A percentile compares a stretch with the other conserved stretches of the same genome.
phyloP scores from a whole-genome alignment of 2,329 filamentous ascomycete species.

The Tolypocladium endophyticum region DNA sequence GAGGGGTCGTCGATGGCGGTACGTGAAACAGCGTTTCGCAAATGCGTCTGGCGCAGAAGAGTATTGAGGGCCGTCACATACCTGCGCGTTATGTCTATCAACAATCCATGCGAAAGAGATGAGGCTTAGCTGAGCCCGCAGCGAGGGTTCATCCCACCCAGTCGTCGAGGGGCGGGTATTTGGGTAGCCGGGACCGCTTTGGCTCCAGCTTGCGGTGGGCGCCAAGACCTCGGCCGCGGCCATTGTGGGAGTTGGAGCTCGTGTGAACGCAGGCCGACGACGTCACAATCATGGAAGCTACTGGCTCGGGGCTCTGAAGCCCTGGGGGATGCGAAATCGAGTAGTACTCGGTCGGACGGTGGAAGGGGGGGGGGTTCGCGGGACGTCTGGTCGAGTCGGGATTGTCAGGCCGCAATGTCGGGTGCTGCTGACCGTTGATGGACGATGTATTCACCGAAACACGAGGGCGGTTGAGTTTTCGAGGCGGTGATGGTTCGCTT shows the following conservation, averaged over 20 bases:
- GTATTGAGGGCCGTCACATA: constrained; percentile 1
- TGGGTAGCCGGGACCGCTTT: constrained; percentile 26
- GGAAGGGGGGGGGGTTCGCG: not conserved
- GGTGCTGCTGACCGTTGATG: not conserved
- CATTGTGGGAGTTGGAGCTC: constrained; percentile 41
- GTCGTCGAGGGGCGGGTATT: constrained; percentile 22
- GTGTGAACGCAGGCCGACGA: constrained; percentile 26
- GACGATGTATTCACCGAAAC: not conserved
- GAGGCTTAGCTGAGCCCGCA: constrained; percentile 23
- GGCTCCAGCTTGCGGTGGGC: constrained; percentile 30
- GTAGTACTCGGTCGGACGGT: constrained; percentile 4
- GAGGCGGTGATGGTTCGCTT: not conserved
- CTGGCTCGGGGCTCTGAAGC: constrained; percentile 7
- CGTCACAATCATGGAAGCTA: constrained; percentile 44
- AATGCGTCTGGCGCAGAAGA: not conserved
- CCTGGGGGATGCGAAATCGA: constrained; percentile 3
- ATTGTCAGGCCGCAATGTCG: not conserved
- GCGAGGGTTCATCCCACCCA: constrained; percentile 11
- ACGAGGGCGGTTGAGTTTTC: not conserved
- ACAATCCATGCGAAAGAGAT: constrained; percentile 30
- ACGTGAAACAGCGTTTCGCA: not conserved
- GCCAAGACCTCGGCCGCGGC: constrained; percentile 39
- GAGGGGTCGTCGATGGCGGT: not conserved
- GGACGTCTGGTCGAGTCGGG: not conserved
- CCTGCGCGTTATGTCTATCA: constrained; percentile 1